Base-by-base conservation (phyloP, 129 eudicot species). In the Silybum marianum region DNA sequence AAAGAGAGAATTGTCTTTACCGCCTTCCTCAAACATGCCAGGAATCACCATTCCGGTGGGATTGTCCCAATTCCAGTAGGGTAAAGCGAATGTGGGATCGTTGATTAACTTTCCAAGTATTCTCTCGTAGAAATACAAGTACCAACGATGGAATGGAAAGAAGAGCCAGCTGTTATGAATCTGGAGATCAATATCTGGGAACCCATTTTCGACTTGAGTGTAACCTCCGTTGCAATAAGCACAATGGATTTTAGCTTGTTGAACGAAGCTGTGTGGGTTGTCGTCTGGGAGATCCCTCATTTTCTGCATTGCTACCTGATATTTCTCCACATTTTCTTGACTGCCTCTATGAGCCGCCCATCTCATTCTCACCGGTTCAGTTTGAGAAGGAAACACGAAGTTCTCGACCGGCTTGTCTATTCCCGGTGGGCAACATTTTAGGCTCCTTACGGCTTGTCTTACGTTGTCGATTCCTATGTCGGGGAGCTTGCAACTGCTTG, bases 31-130 rank as follows among this genome's bases (percentile, higher is more conserved):
- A 65, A 30, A 84, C 48, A 84, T 78, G 36, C 18, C 23, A 0
- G 87, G 87, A 9, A 86, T 71, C 13, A 21, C 16, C 87, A 86
- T 86, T 34, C 85, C 85, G 4, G 8, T n/a, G 0, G 92, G 90
- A 8, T 67, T 34, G 65, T 89, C 92, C 88, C 90, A 86, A 42
- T 86, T 89, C 92, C 92, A 89, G 72, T 63, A 89, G 0, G 90
- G 90, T 34, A 89, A 76, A 2, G 88, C 90, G 28, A 89, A 89
- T n/a, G 80, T 84, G 0, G 88, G 86, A 24, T 89, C 90, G 6
- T 79, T 36, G 1, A 89, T 89, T 71, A 90, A 78, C 51, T 83
- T 87, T 0, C 93, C 91, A 38, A 87, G 81, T 0, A 87, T 90
- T 72, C 65, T 83, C 58, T 88, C 91, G 40, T 72, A 81, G 82